These are phyloP conservation scores for Ailanthus altissimus DNA, from an alignment of 345 rosid species.

Conservation along the genomic window DNA sequence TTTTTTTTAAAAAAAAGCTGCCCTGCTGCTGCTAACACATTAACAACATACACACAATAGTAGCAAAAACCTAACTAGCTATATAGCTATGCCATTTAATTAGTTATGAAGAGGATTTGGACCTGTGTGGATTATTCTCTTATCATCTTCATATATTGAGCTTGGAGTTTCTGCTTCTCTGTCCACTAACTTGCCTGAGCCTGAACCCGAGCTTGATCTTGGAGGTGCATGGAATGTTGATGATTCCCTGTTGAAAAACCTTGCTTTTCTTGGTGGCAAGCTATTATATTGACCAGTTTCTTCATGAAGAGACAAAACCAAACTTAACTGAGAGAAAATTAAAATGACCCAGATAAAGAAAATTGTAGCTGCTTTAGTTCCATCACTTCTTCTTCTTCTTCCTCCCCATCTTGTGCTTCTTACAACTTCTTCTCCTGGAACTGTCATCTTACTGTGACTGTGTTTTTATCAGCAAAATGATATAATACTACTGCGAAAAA, in stretches of 20 bases:
- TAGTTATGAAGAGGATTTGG: slow-evolving; percentile 96
- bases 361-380: slow-evolving; percentile 31
- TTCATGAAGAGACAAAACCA: slow-evolving; percentile 38
- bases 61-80: slow-evolving; percentile 1
- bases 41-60: slow-evolving; percentile 8
- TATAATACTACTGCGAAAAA: not conserved
- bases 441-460: slow-evolving; percentile 33
- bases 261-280: slow-evolving; percentile 47
- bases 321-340: slow-evolving; percentile 40
- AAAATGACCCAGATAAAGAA: slow-evolving; percentile 53
- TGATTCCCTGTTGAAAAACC: slow-evolving; percentile 22
- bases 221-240: slow-evolving; percentile 36
- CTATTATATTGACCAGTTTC: slow-evolving; percentile 20
- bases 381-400: not conserved
- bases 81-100: not conserved
- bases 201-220: slow-evolving; percentile 9
- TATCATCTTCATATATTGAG: slow-evolving; percentile 58
- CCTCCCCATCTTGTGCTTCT: slow-evolving; percentile 22
- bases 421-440: slow-evolving; percentile 23
- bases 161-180: slow-evolving; percentile 39
- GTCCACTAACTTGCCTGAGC: slow-evolving; percentile 27
- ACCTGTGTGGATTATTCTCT: slow-evolving; percentile 86
- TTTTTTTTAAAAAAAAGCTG: not conserved
- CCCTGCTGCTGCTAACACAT: slow-evolving; percentile 10
- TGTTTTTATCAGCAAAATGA: not conserved